Evolutionary conservation across 2,329 filamentous ascomycete genomes (phyloP).

Genomic region (Fusarium sp.): DNA sequence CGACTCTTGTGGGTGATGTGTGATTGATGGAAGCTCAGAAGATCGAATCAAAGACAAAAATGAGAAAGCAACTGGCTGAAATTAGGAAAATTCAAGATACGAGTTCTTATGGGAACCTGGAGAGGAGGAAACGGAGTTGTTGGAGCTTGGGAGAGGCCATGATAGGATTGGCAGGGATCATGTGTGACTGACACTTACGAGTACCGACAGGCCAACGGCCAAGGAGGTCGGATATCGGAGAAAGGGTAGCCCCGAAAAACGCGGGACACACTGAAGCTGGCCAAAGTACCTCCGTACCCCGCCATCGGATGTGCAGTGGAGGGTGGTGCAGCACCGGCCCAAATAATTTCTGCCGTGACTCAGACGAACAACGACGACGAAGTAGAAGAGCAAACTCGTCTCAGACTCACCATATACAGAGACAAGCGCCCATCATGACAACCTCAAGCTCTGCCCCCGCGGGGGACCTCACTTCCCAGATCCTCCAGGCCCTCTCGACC

Average conservation of each 20-base stretch:
- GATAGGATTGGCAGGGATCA: conserved; percentile 43
- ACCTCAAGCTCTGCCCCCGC: conserved; percentile 50
- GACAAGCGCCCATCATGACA: conserved; percentile 54
- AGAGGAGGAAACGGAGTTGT: conserved; percentile 17
- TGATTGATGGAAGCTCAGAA: conserved; percentile 3
- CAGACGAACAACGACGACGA: conserved; percentile 39
- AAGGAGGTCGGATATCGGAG: conserved; percentile 17
- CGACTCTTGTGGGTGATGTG: conserved; percentile 5
- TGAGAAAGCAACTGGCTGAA: conserved; percentile 3
- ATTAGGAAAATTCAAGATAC: conserved; percentile 20
- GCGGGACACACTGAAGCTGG: conserved; percentile 14
- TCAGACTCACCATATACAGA: conserved; percentile 14
- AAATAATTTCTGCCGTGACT: conserved; percentile 46
- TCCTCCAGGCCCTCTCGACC: conserved; percentile 75
- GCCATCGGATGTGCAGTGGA: conserved; percentile 37
- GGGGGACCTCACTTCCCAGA: conserved; percentile 71
- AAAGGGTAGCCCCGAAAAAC: conserved; percentile 24
- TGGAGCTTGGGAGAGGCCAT: conserved; percentile 36
- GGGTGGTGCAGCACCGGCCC: conserved; percentile 30
- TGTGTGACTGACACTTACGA: conserved; percentile 16
- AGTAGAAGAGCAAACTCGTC: conserved; percentile 22
- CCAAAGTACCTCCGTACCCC: conserved; percentile 39
- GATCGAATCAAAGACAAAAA: not conserved
- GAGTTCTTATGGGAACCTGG: conserved; percentile 19
- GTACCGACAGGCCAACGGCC: conserved; percentile 13